Evolutionary conservation across 768 basidiomycete genomes (phyloP), one percentile per base, ranked within the genome.

Genomic region (Lentinula aciculospora): DNA sequence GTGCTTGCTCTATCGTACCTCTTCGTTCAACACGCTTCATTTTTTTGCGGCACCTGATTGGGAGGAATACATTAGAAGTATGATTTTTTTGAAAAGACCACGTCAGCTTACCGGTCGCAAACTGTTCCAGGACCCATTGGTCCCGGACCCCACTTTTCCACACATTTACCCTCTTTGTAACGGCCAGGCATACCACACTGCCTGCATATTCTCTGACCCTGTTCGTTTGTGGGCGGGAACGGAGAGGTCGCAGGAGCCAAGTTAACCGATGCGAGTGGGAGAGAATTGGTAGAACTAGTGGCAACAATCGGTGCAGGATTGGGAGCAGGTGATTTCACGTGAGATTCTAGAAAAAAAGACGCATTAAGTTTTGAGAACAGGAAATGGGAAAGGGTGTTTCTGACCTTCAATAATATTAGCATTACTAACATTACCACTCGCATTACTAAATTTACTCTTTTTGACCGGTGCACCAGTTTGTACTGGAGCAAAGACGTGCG

Each of bases 71-170:
- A 4, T 17, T 17, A 56, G 12, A 7, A 53, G 8, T n/a, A n/a
- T n/a, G 21, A 39, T 40, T 53, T 4, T 13, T 4, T 21, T 6
- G 56, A 45, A 31, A 13, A 17, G 3, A 27, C 59, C 17, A 56
- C 45, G 49, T 51, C 39, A 27, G 21, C 79, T 61, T 65, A 85
- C 80, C 89, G 74, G 74, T 92, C 89, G 65, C 89, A 92, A 0
- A 92, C 89, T 0, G 89, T 92, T 21, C 89, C 89, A 51, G 89
- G 89, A 0, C 89, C 89, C 70, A 85, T 81, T 47, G 89, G 89
- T 3, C 89, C 89, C 23, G 89, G 89, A 1, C 89, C 89, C 89
- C 89, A 92, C 69, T 92, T 92, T 65, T 92, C 89, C 53, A 92
- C 89, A 66, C 89, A 92, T 63, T 89, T 89, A 8, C 85, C 87